phyloP scores from a whole-genome alignment of 805 yeast species.

The Pachysolen tannophilus region DNA sequence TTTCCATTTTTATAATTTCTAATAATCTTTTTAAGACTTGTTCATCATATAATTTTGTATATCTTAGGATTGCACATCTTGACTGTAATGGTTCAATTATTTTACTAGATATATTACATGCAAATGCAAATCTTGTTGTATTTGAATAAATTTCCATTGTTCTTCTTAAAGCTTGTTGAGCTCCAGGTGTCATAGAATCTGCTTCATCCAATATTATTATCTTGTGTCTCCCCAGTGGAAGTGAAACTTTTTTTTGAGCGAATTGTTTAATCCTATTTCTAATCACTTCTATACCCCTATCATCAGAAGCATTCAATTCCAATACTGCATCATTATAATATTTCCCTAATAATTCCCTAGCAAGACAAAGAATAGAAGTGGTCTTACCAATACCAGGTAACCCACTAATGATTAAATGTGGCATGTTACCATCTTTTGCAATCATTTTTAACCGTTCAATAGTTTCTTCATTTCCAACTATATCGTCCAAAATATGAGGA shows the following conservation, averaged over 20 bases:
- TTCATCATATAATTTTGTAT: slow-evolving; percentile 71
- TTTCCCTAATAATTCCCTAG: slow-evolving; percentile 72
- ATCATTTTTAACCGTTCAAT: slow-evolving; percentile 75
- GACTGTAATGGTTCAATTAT: slow-evolving; percentile 96
- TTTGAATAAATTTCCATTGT: slow-evolving; percentile 95
- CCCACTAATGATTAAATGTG: slow-evolving; percentile 93
- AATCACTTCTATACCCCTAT: slow-evolving; percentile 95
- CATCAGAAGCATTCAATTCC: slow-evolving; percentile 94
- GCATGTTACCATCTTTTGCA: slow-evolving; percentile 92
- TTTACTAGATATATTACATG: slow-evolving; percentile 90
- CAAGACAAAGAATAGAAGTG: slow-evolving; percentile 86
- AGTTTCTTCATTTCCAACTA: slow-evolving; percentile 92
- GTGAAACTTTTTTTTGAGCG: slow-evolving; percentile 86
- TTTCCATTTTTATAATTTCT: slow-evolving; percentile 61
- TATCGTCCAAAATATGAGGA: slow-evolving; percentile 69
- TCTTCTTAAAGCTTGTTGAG: slow-evolving; percentile 89
- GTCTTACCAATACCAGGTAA: slow-evolving; percentile 97
- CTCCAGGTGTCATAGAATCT: slow-evolving; percentile 94
- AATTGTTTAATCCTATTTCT: slow-evolving; percentile 89
- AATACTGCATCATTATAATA: slow-evolving; percentile 74
- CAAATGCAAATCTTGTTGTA: slow-evolving; percentile 96
- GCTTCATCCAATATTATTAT: slow-evolving; percentile 93
- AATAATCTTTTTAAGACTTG: slow-evolving; percentile 74
- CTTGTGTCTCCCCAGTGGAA: slow-evolving; percentile 89
- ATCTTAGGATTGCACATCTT: slow-evolving; percentile 90